Base-by-base conservation (phyloP, 345 rosid species). In the Kernera saxatilis region DNA sequence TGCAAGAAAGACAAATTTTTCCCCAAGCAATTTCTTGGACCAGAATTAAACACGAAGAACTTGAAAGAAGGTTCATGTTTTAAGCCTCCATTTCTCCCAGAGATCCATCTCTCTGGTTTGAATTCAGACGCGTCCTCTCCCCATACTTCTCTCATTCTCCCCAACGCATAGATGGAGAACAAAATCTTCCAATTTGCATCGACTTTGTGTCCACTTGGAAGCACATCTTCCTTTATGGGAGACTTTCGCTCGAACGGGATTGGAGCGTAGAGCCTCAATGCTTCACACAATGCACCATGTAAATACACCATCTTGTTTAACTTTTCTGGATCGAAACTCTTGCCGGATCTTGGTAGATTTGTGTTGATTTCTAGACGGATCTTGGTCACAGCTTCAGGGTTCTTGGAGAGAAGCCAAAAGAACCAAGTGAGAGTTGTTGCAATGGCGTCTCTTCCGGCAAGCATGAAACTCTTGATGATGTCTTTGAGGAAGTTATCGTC, bases 381-480 rank as follows among this genome's bases (percentile, higher is more conserved):
- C 62, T 70, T 84, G 10, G 35, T 33, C 70, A 77, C 70, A 3
- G 75, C 83, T 5, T 67, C 18, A 4, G 83, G 84, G 39, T 85
- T 80, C 55, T 55, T 70, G 14, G 81, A 67, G 12, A 87, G 57
- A 22, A 77, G 69, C 84, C 84, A 85, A 12, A 83, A 85, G 55
- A 87, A 71, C 86, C 87, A 82, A n/a, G 80, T 51, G 26, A 87
- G 73, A 69, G 65, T 63, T 39, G 79, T 51, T 13, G 64, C 73
- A 37, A 63, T 62, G 45, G 78, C 62, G 63, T 81, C 90, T 59
- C 84, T 60, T 25, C 90, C 88, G 3, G 87, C 90, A 23, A 81
- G 27, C 77, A 84, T 55, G 70, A 85, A 75, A 58, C 59, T 84
- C 27, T 79, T 17, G 46, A 85, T 45, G 46, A 70, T 83, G 63